Evolutionary conservation across 1,284 basidiomycete species (phyloP), one percentile per base, ranked within the genome.

Genomic region (Marasmius oreades): DNA sequence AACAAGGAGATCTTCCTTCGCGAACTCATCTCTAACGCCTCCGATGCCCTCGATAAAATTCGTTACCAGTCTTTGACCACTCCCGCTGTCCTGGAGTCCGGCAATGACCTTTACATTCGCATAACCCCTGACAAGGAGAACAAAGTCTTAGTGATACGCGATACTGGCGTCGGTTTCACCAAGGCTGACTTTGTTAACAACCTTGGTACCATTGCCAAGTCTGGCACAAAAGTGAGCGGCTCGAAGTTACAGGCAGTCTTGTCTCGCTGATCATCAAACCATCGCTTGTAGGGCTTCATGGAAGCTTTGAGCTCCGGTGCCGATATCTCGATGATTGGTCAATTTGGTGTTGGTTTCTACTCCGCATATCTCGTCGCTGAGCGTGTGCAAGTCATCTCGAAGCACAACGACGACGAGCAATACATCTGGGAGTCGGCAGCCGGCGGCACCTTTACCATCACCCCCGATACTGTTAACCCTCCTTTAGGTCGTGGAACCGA

Each of bases 341-440:
- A 93, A 79, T 95, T 97, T 76, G 94, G 95, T 94, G 96, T 98
- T 76, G 94, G 96, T 81, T 99, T 99, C 90, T 99, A 99, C 87
- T 98, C 96, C 52, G 93, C 94, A 23, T 99, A 99, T 85, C 93
- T 99, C 67, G 95, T 98, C 64, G 95, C 97, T 67, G 95, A 99
- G 77, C 90, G 90, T 65, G 97, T 99, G 10, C 94, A 98, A 78
- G 92, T 99, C 71, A 92, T 98, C 78, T 96, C 96, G 67, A 99
- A 99, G 82, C 93, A 99, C 87, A 99, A 99, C 72, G 97, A 99
- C 70, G 96, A 99, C 74, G 97, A 99, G 79, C 96, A 99, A 79
- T 98, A 99, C 84, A 95, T 98, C 76, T 99, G 97, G 97, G 96
- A 98, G 84, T 98, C 96, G 20, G 91, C 97, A 62, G 96, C 97